A percentile compares a stretch with the other conserved stretches of the same genome.
These are phyloP conservation scores for Diaporthe australafricana DNA, from an alignment of 2,329 filamentous ascomycete genomes.

Conservation along the genomic window DNA sequence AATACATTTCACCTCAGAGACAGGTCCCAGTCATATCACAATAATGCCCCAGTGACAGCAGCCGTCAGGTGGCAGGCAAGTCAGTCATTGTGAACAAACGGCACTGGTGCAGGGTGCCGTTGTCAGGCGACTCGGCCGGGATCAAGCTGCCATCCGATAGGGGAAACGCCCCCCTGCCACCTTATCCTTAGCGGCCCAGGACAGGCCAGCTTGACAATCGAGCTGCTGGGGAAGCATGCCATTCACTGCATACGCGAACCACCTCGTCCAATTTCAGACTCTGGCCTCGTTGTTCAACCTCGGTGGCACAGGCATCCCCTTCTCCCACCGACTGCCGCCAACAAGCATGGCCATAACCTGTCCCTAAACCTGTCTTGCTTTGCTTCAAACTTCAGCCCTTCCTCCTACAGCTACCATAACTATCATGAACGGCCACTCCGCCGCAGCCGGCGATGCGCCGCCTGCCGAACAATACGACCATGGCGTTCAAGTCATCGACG, in stretches of 20 bases:
- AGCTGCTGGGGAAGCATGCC: slow-evolving; percentile 15
- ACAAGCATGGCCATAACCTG: slow-evolving; percentile 36
- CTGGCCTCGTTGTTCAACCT: slow-evolving; percentile 23
- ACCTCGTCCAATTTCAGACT: slow-evolving; percentile 27
- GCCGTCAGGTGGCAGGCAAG: not conserved
- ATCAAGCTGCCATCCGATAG: slow-evolving; percentile 25
- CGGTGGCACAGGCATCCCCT: slow-evolving; percentile 6
- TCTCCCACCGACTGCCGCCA: slow-evolving; percentile 19
- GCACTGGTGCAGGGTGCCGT: not conserved
- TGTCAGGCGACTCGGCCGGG: slow-evolving; percentile 20
- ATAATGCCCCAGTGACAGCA: slow-evolving; percentile 1
- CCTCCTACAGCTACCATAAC: slow-evolving; percentile 24
- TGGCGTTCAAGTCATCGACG: slow-evolving; percentile 97
- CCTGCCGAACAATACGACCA: slow-evolving; percentile 81
- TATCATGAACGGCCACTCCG: slow-evolving; percentile 84
- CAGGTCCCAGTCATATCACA: not conserved
- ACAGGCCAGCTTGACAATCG: slow-evolving; percentile 28
- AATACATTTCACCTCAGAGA: not conserved
- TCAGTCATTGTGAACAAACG: not conserved
- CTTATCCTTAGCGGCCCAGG: slow-evolving; percentile 6
- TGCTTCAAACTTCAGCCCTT: not conserved
- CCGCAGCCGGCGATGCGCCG: slow-evolving; percentile 75
- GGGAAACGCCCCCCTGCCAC: slow-evolving; percentile 12
- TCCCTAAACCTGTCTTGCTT: slow-evolving; percentile 24
- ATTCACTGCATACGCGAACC: slow-evolving; percentile 17